phyloP scores from a whole-genome alignment of 192 early-diverging fungal species.

The Jimgerdemannia flammicorona region DNA sequence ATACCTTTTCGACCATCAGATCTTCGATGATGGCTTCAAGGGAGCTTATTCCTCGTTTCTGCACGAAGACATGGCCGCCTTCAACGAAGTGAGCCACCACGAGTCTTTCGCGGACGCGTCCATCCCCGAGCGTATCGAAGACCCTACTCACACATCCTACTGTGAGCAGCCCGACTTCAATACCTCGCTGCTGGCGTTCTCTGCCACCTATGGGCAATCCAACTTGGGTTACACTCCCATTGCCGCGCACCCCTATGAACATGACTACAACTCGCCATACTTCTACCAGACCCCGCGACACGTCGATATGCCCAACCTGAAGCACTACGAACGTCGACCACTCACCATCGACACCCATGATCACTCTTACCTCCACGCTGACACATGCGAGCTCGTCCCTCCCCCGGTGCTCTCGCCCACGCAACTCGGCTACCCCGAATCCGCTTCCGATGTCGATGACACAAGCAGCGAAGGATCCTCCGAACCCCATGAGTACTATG shows the following conservation, averaged over 20 bases:
- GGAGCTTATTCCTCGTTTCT: background rate
- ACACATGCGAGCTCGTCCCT: background rate
- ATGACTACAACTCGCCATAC: background rate
- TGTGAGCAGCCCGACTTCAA: background rate
- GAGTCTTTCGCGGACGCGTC: background rate
- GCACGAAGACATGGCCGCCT: background rate
- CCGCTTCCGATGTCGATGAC: background rate
- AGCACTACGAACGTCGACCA: background rate
- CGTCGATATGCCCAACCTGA: background rate
- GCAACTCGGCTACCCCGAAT: background rate
- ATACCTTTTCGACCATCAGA: background rate
- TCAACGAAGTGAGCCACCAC: background rate
- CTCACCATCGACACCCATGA: background rate
- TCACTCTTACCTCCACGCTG: background rate
- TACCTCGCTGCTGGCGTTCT: background rate
- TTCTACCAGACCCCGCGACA: background rate
- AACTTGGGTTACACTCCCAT: background rate
- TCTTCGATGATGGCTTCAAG: background rate
- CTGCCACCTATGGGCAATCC: background rate
- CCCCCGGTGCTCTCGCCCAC: background rate
- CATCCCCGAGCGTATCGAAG: background rate
- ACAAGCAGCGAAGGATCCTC: background rate
- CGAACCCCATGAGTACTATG: background rate
- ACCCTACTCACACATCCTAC: background rate
- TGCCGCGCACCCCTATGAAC: background rate